Evolutionary conservation across 768 basidiomycete species (phyloP).

Genomic region (Tubosaeta sp.): DNA sequence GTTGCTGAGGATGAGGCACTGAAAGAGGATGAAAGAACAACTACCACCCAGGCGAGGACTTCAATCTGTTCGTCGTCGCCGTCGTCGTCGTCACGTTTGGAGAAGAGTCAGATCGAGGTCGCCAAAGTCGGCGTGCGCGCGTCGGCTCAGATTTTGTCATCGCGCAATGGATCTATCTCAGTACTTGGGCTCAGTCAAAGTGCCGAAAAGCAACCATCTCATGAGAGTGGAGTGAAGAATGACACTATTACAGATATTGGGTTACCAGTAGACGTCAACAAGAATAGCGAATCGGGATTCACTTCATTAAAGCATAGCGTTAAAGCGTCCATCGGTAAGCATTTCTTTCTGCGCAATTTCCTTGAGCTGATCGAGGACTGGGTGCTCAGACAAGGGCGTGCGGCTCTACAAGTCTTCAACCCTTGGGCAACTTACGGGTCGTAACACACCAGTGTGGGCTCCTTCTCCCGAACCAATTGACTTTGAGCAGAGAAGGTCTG

Average conservation of each 20-base stretch:
- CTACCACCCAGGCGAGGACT: slow-evolving; percentile 10
- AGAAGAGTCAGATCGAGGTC: slow-evolving; percentile 28
- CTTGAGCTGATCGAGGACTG: neutral
- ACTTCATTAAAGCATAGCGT: slow-evolving; percentile 63
- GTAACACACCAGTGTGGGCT: slow-evolving; percentile 28
- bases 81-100: slow-evolving; percentile 19
- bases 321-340: slow-evolving; percentile 68
- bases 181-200: slow-evolving; percentile 12
- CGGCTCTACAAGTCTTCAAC: slow-evolving; percentile 64
- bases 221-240: slow-evolving; percentile 4
- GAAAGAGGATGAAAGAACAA: slow-evolving; percentile 6
- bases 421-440: slow-evolving; percentile 37
- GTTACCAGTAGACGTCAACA: slow-evolving; percentile 22
- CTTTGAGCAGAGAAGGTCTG: slow-evolving; percentile 31
- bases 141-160: slow-evolving; percentile 25
- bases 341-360: neutral
- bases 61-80: slow-evolving; percentile 15
- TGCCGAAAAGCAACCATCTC: slow-evolving; percentile 6
- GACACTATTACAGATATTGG: slow-evolving; percentile 19
- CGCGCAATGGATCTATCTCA: slow-evolving; percentile 21
- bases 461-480: slow-evolving; percentile 29
- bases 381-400: slow-evolving; percentile 57
- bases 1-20: neutral
- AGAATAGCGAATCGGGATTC: slow-evolving; percentile 37
- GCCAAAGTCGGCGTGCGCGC: slow-evolving; percentile 27